These are phyloP conservation scores for Hirschfeldia incana DNA, from an alignment of 345 rosid genomes.

Conservation along the genomic window DNA sequence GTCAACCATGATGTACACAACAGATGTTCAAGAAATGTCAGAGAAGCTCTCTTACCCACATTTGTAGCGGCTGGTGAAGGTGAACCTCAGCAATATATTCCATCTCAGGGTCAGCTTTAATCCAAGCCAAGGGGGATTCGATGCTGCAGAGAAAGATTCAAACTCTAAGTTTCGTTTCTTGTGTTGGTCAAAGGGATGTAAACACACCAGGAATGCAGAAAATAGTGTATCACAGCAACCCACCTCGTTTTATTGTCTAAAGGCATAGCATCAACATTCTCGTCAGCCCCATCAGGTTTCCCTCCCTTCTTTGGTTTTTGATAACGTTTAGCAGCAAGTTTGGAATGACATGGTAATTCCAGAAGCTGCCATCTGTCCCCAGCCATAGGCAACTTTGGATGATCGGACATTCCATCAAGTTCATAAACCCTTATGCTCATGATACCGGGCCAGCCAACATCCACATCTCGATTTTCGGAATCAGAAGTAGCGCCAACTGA, in stretches of 20 bases:
- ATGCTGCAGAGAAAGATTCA: conserved; percentile 54
- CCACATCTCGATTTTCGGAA: conserved; percentile 82
- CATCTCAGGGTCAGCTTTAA: conserved; percentile 98
- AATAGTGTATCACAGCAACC: conserved; percentile 19
- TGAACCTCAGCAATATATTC: conserved; percentile 96
- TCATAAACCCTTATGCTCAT: conserved; percentile 95
- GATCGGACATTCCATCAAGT: conserved; percentile 94
- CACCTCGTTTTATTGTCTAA: conserved; percentile 80
- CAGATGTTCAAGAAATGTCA: conserved; percentile 10
- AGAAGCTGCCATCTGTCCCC: conserved; percentile 95
- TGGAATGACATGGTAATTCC: conserved; percentile 96
- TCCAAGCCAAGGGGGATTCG: conserved; percentile 93
- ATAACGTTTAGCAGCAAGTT: conserved; percentile 87
- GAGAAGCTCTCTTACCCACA: conserved; percentile 80
- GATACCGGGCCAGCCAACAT: conserved; percentile 96
- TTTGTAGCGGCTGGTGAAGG: conserved; percentile 96
- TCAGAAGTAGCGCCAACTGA: conserved; percentile 60
- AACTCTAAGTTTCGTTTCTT: conserved; percentile 10
- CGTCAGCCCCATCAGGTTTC: conserved; percentile 93
- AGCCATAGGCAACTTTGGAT: conserved; percentile 90
- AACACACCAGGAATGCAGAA: conserved; percentile 21
- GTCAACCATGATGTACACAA: conserved; percentile 14
- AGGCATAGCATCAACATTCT: conserved; percentile 64
- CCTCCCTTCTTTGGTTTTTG: conserved; percentile 92
- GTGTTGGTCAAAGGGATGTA: conserved; percentile 27